Conservation (phyloP, 2,329 filamentous ascomycete species). For the Pestalotiopsis sp. region DNA sequence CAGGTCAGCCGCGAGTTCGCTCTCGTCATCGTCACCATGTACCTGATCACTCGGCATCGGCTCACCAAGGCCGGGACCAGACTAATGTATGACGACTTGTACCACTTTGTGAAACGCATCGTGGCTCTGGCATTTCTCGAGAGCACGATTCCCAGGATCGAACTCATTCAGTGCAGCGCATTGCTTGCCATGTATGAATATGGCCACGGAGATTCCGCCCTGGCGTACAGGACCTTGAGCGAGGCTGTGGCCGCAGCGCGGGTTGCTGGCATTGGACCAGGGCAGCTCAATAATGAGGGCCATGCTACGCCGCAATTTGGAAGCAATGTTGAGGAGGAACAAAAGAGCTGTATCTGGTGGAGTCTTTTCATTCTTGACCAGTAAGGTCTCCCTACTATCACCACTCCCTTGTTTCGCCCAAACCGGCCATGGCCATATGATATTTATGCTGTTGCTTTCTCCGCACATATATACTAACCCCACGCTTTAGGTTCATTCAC, state of each 20-base stretch:
- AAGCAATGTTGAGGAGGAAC: slow-evolving; percentile 35
- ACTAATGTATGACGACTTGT: slow-evolving; percentile 42
- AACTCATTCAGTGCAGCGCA: slow-evolving; percentile 43
- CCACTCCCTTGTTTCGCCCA: background rate
- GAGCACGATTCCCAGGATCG: slow-evolving; percentile 34
- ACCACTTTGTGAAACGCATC: slow-evolving; percentile 40
- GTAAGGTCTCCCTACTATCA: slow-evolving; percentile 27
- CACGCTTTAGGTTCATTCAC: slow-evolving; percentile 30
- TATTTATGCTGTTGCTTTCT: background rate
- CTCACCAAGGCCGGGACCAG: slow-evolving; percentile 36
- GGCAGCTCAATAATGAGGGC: slow-evolving; percentile 34
- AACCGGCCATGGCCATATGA: background rate
- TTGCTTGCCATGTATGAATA: slow-evolving; percentile 47
- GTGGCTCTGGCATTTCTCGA: slow-evolving; percentile 36
- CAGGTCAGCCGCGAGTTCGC: slow-evolving; percentile 33
- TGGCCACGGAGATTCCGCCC: slow-evolving; percentile 42
- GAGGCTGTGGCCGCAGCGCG: slow-evolving; percentile 41
- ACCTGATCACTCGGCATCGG: slow-evolving; percentile 42
- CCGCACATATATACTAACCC: slow-evolving; percentile 13
- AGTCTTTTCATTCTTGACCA: slow-evolving; percentile 46
- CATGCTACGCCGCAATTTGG: slow-evolving; percentile 28
- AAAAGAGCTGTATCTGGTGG: slow-evolving; percentile 45
- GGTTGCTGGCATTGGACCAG: slow-evolving; percentile 38
- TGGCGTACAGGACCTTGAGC: slow-evolving; percentile 45
- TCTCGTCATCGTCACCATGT: slow-evolving; percentile 45